Percentiles rank a stretch among this genome's conserved stretches.
These are phyloP conservation scores for Athelia sp. DNA, from an alignment of 1,284 basidiomycete species.

Conservation along the genomic window DNA sequence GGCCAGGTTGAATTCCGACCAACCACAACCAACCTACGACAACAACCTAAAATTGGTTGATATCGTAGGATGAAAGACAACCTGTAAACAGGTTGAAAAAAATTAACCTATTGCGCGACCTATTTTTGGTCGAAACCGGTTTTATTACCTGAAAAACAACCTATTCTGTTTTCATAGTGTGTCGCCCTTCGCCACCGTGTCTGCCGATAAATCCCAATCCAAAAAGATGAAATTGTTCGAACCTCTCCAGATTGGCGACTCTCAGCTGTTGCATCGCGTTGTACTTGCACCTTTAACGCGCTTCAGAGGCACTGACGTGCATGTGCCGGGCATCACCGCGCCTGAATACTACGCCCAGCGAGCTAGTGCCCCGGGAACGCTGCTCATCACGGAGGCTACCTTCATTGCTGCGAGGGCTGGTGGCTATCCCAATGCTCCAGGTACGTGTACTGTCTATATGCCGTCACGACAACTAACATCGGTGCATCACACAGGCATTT, in stretches of 20 bases:
- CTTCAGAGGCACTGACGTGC: conserved; percentile 16
- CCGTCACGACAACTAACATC: background rate
- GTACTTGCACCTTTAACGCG: conserved; percentile 24
- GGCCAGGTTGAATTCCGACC: no score
- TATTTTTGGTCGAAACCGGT: no score
- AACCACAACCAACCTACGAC: no score
- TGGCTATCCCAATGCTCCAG: conserved; percentile 16
- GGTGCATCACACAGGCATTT: conserved; percentile 13
- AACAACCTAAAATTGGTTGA: no score
- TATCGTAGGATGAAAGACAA: no score
- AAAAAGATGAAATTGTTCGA: conserved; percentile 14
- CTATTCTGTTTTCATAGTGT: no score
- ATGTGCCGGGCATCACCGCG: background rate
- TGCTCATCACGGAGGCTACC: conserved; percentile 25
- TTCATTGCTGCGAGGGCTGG: conserved; percentile 15
- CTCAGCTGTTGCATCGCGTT: conserved; percentile 20
- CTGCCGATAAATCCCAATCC: no score
- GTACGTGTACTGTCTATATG: conserved; percentile 12
- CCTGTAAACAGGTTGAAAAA: no score
- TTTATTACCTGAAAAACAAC: no score
- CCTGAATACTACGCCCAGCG: conserved; percentile 23
- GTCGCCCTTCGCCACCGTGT: no score
- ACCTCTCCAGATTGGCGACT: conserved; percentile 21
- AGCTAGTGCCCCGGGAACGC: conserved; percentile 15
- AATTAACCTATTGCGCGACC: no score